Conservation (phyloP, 140 eudicot genomes). For the Flaveria floridana region DNA sequence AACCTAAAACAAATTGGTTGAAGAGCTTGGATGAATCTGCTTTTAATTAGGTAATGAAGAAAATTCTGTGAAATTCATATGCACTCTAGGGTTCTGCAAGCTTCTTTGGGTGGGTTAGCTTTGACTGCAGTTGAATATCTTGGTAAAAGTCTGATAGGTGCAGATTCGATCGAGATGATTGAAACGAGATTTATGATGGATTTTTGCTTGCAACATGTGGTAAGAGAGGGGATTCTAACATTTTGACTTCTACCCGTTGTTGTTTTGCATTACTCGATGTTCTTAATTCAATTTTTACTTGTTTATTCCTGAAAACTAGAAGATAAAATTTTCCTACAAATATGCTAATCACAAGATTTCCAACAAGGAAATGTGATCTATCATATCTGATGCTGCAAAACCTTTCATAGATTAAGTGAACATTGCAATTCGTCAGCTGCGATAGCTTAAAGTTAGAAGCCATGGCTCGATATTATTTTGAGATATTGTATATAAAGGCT, state of each 20-base stretch:
- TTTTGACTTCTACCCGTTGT: background rate
- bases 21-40: no score
- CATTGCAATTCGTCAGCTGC: background rate
- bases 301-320: background rate
- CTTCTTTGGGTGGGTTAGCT: background rate
- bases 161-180: no score
- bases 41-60: no score
- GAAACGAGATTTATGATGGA: no score
- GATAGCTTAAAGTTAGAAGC: background rate
- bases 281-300: background rate
- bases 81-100: background rate
- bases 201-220: background rate
- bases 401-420: background rate
- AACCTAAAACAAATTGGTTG: slow-evolving; percentile 11
- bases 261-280: background rate
- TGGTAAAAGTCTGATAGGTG: background rate
- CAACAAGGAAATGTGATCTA: background rate
- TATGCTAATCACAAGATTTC: background rate
- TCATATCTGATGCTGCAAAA: slow-evolving; percentile 7
- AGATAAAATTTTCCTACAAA: background rate
- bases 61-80: background rate
- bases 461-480: background rate
- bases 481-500: slow-evolving; percentile 2
- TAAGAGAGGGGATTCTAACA: background rate
- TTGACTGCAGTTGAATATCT: background rate